phyloP scores from a whole-genome alignment of 163 green algal genomes.

The Scenedesmus sp. region DNA sequence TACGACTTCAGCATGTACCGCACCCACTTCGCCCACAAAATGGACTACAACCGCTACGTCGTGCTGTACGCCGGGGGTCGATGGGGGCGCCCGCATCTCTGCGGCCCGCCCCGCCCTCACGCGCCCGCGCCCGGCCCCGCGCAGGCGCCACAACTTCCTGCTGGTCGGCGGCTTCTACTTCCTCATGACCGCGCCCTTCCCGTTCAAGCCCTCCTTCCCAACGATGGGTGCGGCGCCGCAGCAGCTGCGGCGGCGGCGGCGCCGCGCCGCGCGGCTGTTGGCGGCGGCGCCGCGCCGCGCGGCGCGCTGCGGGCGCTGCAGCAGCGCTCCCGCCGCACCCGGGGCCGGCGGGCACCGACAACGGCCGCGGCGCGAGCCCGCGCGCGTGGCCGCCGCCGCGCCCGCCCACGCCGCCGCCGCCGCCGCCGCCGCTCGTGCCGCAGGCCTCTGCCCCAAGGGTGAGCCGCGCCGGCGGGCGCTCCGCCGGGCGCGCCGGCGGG shows the following conservation, averaged over 20 bases:
- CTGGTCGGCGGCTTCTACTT: slow-evolving; percentile 40
- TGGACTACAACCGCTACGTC: slow-evolving; percentile 46
- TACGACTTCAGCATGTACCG: slow-evolving; percentile 47
- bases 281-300: no score
- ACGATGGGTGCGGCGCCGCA: slow-evolving; percentile 62
- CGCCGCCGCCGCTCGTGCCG: not conserved
- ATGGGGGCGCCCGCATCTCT: no score
- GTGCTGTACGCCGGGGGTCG: slow-evolving; percentile 22
- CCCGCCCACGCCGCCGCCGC: no score
- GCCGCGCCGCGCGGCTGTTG: no score
- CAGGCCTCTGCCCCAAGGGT: slow-evolving; percentile 69
- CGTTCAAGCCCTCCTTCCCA: slow-evolving; percentile 61
- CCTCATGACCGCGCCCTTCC: slow-evolving; percentile 36
- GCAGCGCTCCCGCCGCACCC: no score
- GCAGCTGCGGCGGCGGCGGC: not conserved
- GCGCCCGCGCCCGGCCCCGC: no score
- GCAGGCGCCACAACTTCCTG: slow-evolving; percentile 45
- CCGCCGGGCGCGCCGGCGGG: no score
- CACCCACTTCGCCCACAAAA: slow-evolving; percentile 20
- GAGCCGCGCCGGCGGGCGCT: slow-evolving; percentile 1
- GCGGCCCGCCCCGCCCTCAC: no score
- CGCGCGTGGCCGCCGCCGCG: no score
- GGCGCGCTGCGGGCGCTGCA: no score
- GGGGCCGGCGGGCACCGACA: no score
- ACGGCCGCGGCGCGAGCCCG: no score